Conservation (phyloP, 768 basidiomycete genomes). For the Kwoniella bestiolae region DNA sequence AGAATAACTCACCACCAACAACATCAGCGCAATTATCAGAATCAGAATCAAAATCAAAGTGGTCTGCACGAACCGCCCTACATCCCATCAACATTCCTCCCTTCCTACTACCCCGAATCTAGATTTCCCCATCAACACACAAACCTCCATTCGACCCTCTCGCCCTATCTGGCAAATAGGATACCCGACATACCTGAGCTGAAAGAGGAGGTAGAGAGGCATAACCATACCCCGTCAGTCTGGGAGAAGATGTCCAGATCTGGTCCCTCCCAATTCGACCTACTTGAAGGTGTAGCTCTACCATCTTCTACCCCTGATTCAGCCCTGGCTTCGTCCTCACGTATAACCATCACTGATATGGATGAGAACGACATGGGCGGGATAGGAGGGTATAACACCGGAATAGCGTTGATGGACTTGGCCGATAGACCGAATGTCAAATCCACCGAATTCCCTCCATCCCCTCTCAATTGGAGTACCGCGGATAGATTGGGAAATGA, state of each 20-base stretch:
- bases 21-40: not conserved
- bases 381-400: not conserved
- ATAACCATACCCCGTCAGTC: not conserved
- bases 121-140: not conserved
- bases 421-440: slow-evolving; percentile 2
- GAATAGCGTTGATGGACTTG: slow-evolving; percentile 14
- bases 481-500: not conserved
- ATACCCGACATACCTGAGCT: not conserved
- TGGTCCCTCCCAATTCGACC: slow-evolving; percentile 1
- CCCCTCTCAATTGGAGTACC: not conserved
- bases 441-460: not conserved
- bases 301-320: not conserved
- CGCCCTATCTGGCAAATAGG: not conserved
- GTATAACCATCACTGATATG: not conserved
- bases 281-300: slow-evolving; percentile 12
- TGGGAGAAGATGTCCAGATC: slow-evolving; percentile 9
- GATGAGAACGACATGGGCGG: not conserved
- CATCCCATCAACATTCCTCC: slow-evolving; percentile 16
- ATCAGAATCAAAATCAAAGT: not conserved
- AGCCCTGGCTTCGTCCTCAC: not conserved
- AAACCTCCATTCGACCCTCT: not conserved
- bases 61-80: slow-evolving; percentile 2
- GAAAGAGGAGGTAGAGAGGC: not conserved
- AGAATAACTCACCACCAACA: not conserved
- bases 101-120: slow-evolving; percentile 18